A percentile compares a stretch with the other conserved stretches of the same genome.
Conservation (phyloP, 768 basidiomycete genomes). For the Fistulinella prunicolor region DNA sequence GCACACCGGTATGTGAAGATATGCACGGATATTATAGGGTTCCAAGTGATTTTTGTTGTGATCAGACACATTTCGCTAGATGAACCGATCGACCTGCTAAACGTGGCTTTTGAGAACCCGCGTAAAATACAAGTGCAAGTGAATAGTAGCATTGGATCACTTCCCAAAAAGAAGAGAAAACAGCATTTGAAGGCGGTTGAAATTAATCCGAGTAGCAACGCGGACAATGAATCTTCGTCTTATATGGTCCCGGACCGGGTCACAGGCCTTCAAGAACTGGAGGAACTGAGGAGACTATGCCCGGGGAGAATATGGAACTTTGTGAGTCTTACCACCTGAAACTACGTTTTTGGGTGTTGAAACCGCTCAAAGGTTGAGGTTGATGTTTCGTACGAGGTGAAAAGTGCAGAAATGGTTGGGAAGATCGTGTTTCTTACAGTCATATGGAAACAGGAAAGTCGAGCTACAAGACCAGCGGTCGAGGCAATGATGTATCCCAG, state of each 20-base stretch:
- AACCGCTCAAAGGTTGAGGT: slow-evolving; percentile 65
- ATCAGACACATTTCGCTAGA: slow-evolving; percentile 64
- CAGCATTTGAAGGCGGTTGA: slow-evolving; percentile 14
- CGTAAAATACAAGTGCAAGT: slow-evolving; percentile 56
- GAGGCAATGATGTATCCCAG: slow-evolving; percentile 77
- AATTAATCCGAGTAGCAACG: neutral
- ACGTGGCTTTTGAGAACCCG: slow-evolving; percentile 97
- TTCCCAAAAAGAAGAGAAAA: slow-evolving; percentile 45
- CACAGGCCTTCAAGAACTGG: slow-evolving; percentile 73
- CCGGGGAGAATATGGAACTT: slow-evolving; percentile 89
- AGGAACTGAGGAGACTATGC: slow-evolving; percentile 74
- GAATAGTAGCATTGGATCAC: slow-evolving; percentile 44
- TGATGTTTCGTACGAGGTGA: slow-evolving; percentile 76
- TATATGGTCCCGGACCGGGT: slow-evolving; percentile 89
- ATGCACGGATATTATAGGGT: neutral
- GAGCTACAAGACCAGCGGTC: slow-evolving; percentile 49
- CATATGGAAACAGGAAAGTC: slow-evolving; percentile 55
- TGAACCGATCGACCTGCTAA: slow-evolving; percentile 89
- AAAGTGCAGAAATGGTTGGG: slow-evolving; percentile 2
- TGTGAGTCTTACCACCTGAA: slow-evolving; percentile 40
- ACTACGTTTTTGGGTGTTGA: neutral
- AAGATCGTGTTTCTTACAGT: slow-evolving; percentile 4
- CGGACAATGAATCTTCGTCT: slow-evolving; percentile 18
- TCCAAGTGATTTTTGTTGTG: neutral
- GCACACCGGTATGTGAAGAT: slow-evolving; percentile 58